Percentiles rank a stretch among this genome's conserved stretches.
Conservation (phyloP, 345 rosid species). For the Hibiscus syriacus region DNA sequence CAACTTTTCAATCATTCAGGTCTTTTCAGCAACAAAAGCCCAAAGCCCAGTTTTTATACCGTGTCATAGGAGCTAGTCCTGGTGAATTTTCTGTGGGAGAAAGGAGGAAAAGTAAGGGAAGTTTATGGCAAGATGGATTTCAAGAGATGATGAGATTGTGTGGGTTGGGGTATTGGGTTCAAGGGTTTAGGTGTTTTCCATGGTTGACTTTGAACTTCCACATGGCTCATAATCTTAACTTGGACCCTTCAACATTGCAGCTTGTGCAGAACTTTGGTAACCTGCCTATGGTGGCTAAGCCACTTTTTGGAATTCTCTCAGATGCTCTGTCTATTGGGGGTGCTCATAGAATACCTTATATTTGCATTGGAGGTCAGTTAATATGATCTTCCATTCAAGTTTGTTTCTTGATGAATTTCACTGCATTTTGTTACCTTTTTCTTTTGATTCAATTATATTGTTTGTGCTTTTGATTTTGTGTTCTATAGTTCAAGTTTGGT, state of each 20-base stretch:
- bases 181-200: constrained; percentile 89
- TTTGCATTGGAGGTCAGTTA: constrained; percentile 74
- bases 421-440: neutral
- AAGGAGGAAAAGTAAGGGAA: constrained; percentile 12
- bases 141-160: constrained; percentile 50
- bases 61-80: constrained; percentile 20
- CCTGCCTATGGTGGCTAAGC: constrained; percentile 90
- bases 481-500: neutral
- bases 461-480: neutral
- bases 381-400: neutral
- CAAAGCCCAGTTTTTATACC: constrained; percentile 17
- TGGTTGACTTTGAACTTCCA: constrained; percentile 89
- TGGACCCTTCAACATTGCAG: constrained; percentile 75
- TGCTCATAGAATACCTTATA: constrained; percentile 78
- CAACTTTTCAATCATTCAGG: neutral
- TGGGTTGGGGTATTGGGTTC: constrained; percentile 86
- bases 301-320: constrained; percentile 73
- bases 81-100: constrained; percentile 28
- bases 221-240: constrained; percentile 61
- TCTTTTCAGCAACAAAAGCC: constrained; percentile 11
- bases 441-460: neutral
- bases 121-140: constrained; percentile 37
- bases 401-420: neutral
- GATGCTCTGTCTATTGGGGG: constrained; percentile 64
- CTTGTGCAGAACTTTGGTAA: constrained; percentile 71